Percentiles rank a stretch among this genome's conserved stretches.
Evolutionary conservation across 768 basidiomycete species (phyloP).

Genomic region (Ramaria sp.): DNA sequence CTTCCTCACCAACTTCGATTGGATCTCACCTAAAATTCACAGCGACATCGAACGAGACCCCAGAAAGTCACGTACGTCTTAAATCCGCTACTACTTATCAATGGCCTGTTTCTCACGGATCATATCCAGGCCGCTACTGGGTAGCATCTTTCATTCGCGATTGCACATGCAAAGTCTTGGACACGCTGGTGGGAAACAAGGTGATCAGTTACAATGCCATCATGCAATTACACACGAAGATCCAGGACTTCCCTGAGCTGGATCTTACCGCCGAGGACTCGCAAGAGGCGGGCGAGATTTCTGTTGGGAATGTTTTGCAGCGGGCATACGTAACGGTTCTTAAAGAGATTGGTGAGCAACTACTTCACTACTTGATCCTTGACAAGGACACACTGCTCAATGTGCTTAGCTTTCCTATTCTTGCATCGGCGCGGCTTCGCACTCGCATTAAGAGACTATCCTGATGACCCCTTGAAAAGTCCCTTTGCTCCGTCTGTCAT

Average conservation of each 20-base stretch:
- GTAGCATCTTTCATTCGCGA: slow-evolving; percentile 2
- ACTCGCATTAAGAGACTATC: slow-evolving; percentile 53
- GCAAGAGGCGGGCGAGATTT: background rate
- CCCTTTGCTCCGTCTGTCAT: slow-evolving; percentile 57
- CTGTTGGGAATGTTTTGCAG: background rate
- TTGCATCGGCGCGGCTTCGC: slow-evolving; percentile 72
- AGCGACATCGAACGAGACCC: background rate
- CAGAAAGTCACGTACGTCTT: background rate
- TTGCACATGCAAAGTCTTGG: background rate
- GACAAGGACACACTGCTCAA: background rate
- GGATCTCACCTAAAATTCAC: background rate
- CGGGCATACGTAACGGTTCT: background rate
- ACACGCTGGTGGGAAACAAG: background rate
- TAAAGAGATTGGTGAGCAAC: slow-evolving; percentile 1
- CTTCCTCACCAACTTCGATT: slow-evolving; percentile 3
- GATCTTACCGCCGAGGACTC: background rate
- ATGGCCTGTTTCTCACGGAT: background rate
- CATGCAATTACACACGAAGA: slow-evolving; percentile 4
- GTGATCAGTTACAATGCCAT: slow-evolving; percentile 2
- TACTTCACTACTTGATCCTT: background rate
- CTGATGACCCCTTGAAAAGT: slow-evolving; percentile 58
- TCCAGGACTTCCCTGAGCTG: background rate
- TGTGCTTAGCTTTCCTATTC: slow-evolving; percentile 46
- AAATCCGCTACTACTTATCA: background rate
- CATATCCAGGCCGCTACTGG: background rate